Evolutionary conservation across 768 basidiomycete species (phyloP), one percentile per base, ranked within the genome.

Genomic region (Termitomyces sp.): DNA sequence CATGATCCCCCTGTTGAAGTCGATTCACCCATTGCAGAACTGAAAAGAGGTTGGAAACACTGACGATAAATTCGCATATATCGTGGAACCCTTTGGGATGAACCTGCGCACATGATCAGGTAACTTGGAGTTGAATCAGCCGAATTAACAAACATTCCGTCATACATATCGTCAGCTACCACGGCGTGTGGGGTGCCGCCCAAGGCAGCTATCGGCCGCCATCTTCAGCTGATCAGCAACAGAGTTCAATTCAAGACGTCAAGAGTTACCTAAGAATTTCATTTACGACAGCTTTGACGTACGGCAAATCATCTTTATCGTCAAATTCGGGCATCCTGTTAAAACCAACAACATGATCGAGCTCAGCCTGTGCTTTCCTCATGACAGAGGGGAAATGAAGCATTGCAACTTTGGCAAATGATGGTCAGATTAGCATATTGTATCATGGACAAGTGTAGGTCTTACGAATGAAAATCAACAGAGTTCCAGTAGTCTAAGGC

Each of bases 331-430:
- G 64, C 32, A 66, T 48, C 20, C 58, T 56, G 24, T 55, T 52
- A 5, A 32, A 40, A 2, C 58, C 59, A 12, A 66, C 40, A 18
- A 59, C 62, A 32, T n/a, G 8, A 12, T 64, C 62, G 6, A 66
- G 62, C 42, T 66, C 62, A 36, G 30, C 47, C 30, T 62, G 60
- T 4, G 60, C 63, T 52, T 64, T 66, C 46, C 24, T 58, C 61
- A 59, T 74, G 73, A 60, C 59, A n/a, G 58, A 53, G 7, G 61
- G 67, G 33, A 55, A 55, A 44, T 60, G 51, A 33, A 62, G 46
- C 65, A 64, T 59, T 26, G 61, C 61, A 32, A 62, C 60, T 61
- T 37, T 8, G 26, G 18, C 16, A 48, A 45, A 33, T n/a, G n/a
- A 3, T 9, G 3, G 27, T 30, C 12, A 30, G 14, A 40, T 37